Base-by-base conservation (phyloP, 2,329 filamentous ascomycete genomes). In the Colletotrichum zoysiae region DNA sequence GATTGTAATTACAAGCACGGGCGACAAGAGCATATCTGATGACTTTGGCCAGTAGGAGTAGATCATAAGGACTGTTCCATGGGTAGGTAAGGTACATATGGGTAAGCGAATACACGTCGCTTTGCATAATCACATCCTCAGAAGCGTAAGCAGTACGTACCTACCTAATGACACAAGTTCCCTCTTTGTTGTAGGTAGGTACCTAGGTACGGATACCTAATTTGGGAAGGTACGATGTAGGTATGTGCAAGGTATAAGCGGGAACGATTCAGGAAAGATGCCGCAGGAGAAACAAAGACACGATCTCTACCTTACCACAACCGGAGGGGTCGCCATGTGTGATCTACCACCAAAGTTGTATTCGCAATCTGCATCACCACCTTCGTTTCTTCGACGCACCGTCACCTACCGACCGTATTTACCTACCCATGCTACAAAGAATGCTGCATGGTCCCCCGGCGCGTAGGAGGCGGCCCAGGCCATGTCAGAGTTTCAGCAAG, bases 401-500 rank as follows among this genome's bases (percentile, higher is more conserved):
- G 16, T 40, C 51, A 23, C 23, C 42, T 14, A 9, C 40, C 40
- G 30, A 30, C 30, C 38, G 11, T 12, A 12, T 40, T 11, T 40
- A 11, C 11, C 38, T 40, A 42, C 38, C 11, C 1, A 14, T 14
- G 40, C 35, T 23, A 51, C 35, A 26, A 20, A 26, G 48, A 11
- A n/a, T 33, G 51, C 11, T 57, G 46, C 46, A 35, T 48, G 38
- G 23, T 38, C 50, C 59, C 67, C 57, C 57, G 46, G 38, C 53
- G 50, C 57, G 57, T 58, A 56, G 16, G 26, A 62, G 68, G 51
- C 33, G 46, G 55, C n/a, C 38, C 14, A 50, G 46, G 42, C 40
- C 14, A 53, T 59, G 51, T 48, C 65, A 42, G 57, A 59, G 65
- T 51, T 69, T 55, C 69, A 71, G 65, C 65, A 71, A 64, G 69